Conservation (phyloP, 768 basidiomycete genomes). For the Tephrocybe sp. region DNA sequence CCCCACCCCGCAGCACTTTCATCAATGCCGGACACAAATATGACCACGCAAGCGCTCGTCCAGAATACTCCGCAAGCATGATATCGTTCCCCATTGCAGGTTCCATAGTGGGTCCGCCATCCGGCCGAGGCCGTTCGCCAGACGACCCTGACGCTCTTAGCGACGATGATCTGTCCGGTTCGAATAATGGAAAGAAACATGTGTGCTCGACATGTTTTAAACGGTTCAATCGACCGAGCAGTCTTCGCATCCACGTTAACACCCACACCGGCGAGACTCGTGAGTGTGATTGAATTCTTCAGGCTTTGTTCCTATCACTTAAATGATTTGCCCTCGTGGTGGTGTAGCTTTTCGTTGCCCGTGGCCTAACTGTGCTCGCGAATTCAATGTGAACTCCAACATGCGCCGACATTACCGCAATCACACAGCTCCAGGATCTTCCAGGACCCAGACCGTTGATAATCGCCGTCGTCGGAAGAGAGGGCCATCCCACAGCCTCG, state of each 20-base stretch:
- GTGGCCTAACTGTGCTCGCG: constrained; percentile 69
- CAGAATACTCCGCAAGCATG: constrained; percentile 23
- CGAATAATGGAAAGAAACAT: constrained; percentile 41
- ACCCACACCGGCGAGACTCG: constrained; percentile 71
- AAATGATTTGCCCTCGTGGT: constrained; percentile 22
- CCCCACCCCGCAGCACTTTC: constrained; percentile 10
- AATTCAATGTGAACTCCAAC: constrained; percentile 84
- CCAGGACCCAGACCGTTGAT: constrained; percentile 24
- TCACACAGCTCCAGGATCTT: constrained; percentile 42
- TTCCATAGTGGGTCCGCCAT: background rate
- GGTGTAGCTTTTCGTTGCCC: constrained; percentile 67
- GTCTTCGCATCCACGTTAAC: constrained; percentile 64
- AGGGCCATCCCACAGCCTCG: constrained; percentile 15
- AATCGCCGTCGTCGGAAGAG: constrained; percentile 28
- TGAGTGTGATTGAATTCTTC: constrained; percentile 32
- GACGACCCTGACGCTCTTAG: constrained; percentile 24
- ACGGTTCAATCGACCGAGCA: constrained; percentile 70
- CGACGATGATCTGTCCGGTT: constrained; percentile 23
- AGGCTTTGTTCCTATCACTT: background rate
- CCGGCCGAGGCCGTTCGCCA: constrained; percentile 14
- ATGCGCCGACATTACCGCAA: constrained; percentile 82
- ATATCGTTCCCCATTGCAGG: constrained; percentile 24
- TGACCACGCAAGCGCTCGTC: constrained; percentile 1
- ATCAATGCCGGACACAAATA: constrained; percentile 1
- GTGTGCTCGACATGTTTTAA: constrained; percentile 57